These are phyloP conservation scores for Quercus tomentella DNA, from an alignment of 331 rosid genomes.

Conservation along the genomic window DNA sequence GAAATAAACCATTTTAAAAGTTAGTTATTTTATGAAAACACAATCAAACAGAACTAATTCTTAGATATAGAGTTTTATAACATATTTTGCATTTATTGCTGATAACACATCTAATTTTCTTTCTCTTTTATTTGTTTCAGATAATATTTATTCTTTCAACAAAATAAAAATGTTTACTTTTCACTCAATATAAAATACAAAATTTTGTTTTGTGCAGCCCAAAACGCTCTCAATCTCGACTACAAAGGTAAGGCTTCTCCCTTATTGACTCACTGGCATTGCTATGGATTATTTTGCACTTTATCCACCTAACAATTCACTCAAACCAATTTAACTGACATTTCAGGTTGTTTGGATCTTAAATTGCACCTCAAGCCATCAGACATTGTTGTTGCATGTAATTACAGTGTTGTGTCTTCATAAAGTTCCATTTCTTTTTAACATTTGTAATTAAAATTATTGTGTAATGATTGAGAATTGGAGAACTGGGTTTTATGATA, in stretches of 20 bases:
- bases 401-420: neutral
- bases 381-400: neutral
- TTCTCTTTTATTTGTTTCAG: neutral
- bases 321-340: neutral
- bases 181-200: neutral
- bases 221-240: constrained; percentile 54
- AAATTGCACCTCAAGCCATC: neutral
- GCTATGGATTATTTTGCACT: constrained; percentile 4
- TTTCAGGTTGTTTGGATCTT: constrained; percentile 67
- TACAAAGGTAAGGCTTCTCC: constrained; percentile 47
- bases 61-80: neutral
- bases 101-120: neutral
- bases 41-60: too few species aligned
- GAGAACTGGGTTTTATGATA: neutral
- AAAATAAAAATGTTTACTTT: too few species aligned
- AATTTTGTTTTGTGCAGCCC: constrained; percentile 29
- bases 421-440: neutral
- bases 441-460: neutral
- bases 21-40: too few species aligned
- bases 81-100: neutral
- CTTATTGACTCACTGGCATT: neutral
- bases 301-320: neutral
- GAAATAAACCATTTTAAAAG: too few species aligned
- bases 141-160: neutral
- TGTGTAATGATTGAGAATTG: neutral